Percentiles rank a stretch among this genome's conserved stretches.
Conservation (phyloP, 768 basidiomycete genomes). For the Mycena latifolia region DNA sequence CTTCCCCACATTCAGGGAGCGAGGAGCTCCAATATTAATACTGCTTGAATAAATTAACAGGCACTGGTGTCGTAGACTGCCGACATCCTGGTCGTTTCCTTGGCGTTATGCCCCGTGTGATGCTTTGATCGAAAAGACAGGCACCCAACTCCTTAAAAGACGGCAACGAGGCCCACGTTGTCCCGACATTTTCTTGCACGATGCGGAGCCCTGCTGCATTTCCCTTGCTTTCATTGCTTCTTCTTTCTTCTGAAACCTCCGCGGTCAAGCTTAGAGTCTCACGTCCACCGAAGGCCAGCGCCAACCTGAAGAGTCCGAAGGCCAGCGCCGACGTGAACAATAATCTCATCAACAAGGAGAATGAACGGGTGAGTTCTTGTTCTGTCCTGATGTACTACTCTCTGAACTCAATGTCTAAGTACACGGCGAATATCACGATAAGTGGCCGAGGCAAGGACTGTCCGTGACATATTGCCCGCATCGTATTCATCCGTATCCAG, state of each 20-base stretch:
- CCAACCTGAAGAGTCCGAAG: background rate
- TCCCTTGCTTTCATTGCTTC: slow-evolving; percentile 23
- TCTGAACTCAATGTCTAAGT: slow-evolving; percentile 7
- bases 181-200: slow-evolving; percentile 6
- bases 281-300: slow-evolving; percentile 11
- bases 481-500: background rate
- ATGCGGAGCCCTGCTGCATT: slow-evolving; percentile 25
- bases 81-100: no score
- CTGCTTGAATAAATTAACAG: no score
- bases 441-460: slow-evolving; percentile 27
- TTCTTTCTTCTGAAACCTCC: slow-evolving; percentile 25
- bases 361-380: slow-evolving; percentile 26
- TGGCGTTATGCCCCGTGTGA: no score
- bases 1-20: no score
- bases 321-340: slow-evolving; percentile 13
- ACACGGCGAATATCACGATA: slow-evolving; percentile 34
- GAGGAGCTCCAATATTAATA: no score
- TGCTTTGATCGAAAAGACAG: no score
- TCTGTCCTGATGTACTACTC: background rate
- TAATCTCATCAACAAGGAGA: slow-evolving; percentile 34
- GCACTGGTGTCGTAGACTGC: no score
- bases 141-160: slow-evolving; percentile 10
- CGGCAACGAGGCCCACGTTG: background rate
- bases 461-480: background rate
- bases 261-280: slow-evolving; percentile 24